Evolutionary conservation across 768 basidiomycete species (phyloP), one percentile per base, ranked within the genome.

Genomic region (Rhodotorula paludigena): DNA sequence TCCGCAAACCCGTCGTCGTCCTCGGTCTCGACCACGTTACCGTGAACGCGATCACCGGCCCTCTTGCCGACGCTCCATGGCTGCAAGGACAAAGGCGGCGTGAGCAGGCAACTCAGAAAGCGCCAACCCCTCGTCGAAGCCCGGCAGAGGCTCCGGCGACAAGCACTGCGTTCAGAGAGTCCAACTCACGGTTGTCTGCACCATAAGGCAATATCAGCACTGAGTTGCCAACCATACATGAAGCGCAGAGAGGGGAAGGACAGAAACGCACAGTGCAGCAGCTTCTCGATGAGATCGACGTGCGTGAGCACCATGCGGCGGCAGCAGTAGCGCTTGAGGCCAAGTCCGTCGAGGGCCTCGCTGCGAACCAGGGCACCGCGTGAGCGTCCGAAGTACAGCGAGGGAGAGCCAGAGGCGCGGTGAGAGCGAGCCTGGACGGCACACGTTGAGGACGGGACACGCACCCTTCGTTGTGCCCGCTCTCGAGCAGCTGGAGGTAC

Each of bases 231-330:
- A 36, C 6, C 6, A 21, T 15, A 5, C 18, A 8, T 12, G 14
- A 51, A 6, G 35, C 8, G 4, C 5, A 35, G 23, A 23, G 5
- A 2, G 36, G 4, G 36, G 5, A 25, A 14, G 33, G 15, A 9
- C n/a, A 39, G n/a, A 33, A 28, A 82, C 88, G 74, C 58, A 96
- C 92, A 98, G 75, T 94, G 91, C 32, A 98, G 81, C 25, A 97
- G 83, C 79, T 97, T 97, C 80, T 97, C 94, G 73, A 97, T 97
- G 70, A 97, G 83, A 80, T 97, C 94, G 63, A 97, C 94, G 78
- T 98, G 94, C 0, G 94, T 97, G 60, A 97, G 81, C 10, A 98
- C 90, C 94, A 97, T 98, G 54, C 94, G 85, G 53, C 93, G 84
- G 79, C 94, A 97, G 80, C 94, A 98, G 76, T 98, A 98, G 62